Base-by-base conservation (phyloP, 768 basidiomycete species). In the Pleurotus ostreatus region DNA sequence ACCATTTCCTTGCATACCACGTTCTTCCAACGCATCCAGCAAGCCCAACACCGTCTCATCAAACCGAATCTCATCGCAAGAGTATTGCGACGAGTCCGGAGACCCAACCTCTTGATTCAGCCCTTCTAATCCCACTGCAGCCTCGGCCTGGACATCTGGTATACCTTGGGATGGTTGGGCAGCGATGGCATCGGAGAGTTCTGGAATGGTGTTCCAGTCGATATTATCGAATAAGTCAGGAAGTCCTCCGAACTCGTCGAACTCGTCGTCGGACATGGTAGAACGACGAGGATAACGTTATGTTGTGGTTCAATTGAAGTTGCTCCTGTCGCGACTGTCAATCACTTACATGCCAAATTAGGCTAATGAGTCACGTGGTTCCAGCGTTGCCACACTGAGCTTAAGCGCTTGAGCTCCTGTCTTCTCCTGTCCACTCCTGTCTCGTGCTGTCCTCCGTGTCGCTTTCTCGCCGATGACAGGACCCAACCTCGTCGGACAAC, bases 191-290 rank as follows among this genome's bases (percentile, higher is more conserved):
- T 20, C 25, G 4, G 49, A 16, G 20, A 61, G 55, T 26, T 48
- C 55, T 16, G 54, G 57, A 12, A 61, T 57, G 5, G 40, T 44
- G 25, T 70, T 69, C 78, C 79, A 81, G 61, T 81, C 73, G 23
- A 81, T 73, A 57, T 77, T 80, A 59, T 78, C 75, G 56, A 85
- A 80, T 20, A 79, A 77, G 62, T 86, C 84, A 0, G 76, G 77
- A 30, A 83, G 56, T 51, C 67, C 61, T 60, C 81, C 81, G 56
- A 79, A 88, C 55, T 83, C 78, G 30, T 34, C 30, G 30, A 34
- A 34, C 30, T 34, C 30, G 62, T 86, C 81, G 55, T 72, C 71
- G 25, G 73, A 71, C 70, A 74, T 73, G 26, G 38, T 37, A 4
- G 22, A 23, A 48, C 12, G 47, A 48, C 30, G 30, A 34, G 30